Percentiles rank a stretch among this genome's conserved stretches.
Conservation (phyloP, 1,139 yeast genomes). For the Saccharomyces hybrid region DNA sequence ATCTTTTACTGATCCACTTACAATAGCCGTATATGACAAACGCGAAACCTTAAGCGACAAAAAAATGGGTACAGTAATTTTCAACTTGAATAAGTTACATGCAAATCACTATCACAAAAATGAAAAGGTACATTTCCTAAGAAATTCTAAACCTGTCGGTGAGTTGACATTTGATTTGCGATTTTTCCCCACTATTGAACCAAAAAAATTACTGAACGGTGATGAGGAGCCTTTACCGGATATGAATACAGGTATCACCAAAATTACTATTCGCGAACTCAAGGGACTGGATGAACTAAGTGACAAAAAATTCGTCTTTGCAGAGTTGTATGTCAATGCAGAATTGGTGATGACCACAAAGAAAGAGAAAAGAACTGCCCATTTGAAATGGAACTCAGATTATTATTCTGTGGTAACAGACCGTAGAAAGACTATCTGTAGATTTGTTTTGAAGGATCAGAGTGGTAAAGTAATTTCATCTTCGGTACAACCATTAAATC, state of each 20-base stretch:
- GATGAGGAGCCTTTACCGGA: constrained; percentile 84
- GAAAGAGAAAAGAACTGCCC: constrained; percentile 23
- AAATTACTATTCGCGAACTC: constrained; percentile 34
- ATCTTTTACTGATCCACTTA: constrained; percentile 73
- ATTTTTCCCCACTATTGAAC: constrained; percentile 73
- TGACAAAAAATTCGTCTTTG: constrained; percentile 56
- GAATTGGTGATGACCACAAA: constrained; percentile 51
- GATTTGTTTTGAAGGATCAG: constrained; percentile 54
- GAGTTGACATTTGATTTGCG: constrained; percentile 59
- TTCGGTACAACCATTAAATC: constrained; percentile 53
- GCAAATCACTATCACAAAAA: constrained; percentile 47
- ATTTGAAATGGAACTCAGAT: not conserved
- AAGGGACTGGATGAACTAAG: constrained; percentile 24
- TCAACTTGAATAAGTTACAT: constrained; percentile 62
- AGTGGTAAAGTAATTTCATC: constrained; percentile 55
- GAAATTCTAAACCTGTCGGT: constrained; percentile 82
- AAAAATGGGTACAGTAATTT: constrained; percentile 66
- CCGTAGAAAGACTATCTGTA: constrained; percentile 57
- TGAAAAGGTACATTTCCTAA: constrained; percentile 49
- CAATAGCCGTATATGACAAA: constrained; percentile 61
- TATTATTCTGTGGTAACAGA: constrained; percentile 62
- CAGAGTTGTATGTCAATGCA: constrained; percentile 60
- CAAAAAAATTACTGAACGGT: constrained; percentile 73
- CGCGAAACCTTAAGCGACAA: constrained; percentile 77
- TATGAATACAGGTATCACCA: constrained; percentile 83